Evolutionary conservation across 192 early-diverging fungal genomes (phyloP).

Genomic region (Spizellomyces sp.): DNA sequence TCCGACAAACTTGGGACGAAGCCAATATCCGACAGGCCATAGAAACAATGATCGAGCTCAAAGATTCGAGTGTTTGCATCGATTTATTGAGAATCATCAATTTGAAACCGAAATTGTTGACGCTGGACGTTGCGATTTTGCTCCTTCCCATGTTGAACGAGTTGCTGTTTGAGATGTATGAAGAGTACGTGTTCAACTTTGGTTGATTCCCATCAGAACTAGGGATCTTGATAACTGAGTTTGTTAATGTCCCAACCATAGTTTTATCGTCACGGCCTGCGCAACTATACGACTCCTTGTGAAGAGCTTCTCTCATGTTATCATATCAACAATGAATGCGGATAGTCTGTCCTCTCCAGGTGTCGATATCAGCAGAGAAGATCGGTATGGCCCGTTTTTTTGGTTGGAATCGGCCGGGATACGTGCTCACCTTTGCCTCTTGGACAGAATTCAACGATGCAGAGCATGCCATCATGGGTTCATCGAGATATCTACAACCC

Average conservation of each 20-base stretch:
- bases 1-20: conserved; percentile 51
- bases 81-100: conserved; percentile 51
- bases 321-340: conserved; percentile 35
- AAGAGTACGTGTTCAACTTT: conserved; percentile 46
- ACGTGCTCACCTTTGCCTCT: background rate
- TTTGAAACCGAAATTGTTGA: conserved; percentile 47
- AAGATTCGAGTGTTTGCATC: conserved; percentile 42
- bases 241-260: conserved; percentile 18
- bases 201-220: background rate
- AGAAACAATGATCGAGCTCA: conserved; percentile 27
- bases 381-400: conserved; percentile 29
- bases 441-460: conserved; percentile 35
- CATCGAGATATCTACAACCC: conserved; percentile 26
- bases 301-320: conserved; percentile 43
- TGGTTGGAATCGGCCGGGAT: background rate
- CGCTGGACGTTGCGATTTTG: conserved; percentile 43
- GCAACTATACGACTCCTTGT: conserved; percentile 42
- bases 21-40: conserved; percentile 42
- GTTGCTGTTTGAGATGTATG: conserved; percentile 55
- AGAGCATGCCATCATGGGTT: conserved; percentile 31
- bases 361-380: conserved; percentile 45
- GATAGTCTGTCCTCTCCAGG: conserved; percentile 29
- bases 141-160: conserved; percentile 49
- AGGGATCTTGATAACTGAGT: background rate
- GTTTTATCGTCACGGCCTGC: conserved; percentile 53